Conservation (phyloP, 805 yeast species). For the Suhomyces tanzawaensis region DNA sequence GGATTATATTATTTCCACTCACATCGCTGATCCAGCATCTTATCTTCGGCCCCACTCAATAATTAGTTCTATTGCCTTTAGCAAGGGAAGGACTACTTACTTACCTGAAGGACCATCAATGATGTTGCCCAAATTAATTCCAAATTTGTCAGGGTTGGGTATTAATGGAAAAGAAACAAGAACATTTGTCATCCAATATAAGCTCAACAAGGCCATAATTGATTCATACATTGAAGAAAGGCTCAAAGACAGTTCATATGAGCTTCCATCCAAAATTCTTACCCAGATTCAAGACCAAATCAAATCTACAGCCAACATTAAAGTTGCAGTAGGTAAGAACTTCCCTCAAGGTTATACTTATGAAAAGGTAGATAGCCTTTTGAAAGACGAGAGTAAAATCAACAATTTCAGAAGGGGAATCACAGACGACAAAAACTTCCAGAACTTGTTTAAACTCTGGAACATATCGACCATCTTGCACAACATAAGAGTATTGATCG, state of each 20-base stretch:
- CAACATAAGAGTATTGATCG: constrained; percentile 20
- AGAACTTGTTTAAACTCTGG: constrained; percentile 27
- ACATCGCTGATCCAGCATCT: constrained; percentile 87
- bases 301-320: constrained; percentile 16
- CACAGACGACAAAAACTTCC: constrained; percentile 18
- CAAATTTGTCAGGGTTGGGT: constrained; percentile 53
- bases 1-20: constrained; percentile 54
- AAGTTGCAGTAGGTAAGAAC: constrained; percentile 23
- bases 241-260: constrained; percentile 3
- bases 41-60: constrained; percentile 43
- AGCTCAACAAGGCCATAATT: constrained; percentile 16
- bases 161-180: constrained; percentile 40
- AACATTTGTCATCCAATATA: constrained; percentile 37
- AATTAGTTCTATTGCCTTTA: constrained; percentile 55
- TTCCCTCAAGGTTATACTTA: constrained; percentile 54
- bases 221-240: constrained; percentile 17
- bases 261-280: constrained; percentile 8
- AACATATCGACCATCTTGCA: constrained; percentile 26
- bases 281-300: constrained; percentile 16
- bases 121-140: constrained; percentile 65
- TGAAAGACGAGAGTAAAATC: constrained; percentile 27
- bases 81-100: constrained; percentile 65
- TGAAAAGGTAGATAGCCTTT: constrained; percentile 53
- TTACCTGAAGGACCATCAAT: constrained; percentile 63
- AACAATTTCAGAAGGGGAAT: constrained; percentile 8